phyloP scores from a whole-genome alignment of 306 rosid species.

The Gleditsia sinensis region DNA sequence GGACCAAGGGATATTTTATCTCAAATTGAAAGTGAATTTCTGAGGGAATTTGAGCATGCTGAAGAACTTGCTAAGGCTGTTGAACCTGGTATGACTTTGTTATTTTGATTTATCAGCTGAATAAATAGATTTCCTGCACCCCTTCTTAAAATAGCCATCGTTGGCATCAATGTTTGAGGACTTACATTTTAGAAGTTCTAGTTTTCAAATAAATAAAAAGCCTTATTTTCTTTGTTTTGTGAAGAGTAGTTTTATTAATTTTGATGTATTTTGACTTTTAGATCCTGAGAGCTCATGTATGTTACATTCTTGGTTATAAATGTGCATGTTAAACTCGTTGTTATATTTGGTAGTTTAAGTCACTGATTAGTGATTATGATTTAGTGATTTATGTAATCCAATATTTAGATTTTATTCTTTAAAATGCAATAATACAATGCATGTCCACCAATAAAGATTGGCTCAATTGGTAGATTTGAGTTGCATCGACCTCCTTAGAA shows the following conservation, averaged over 20 bases:
- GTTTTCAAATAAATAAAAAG: too few species aligned
- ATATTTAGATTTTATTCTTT: background rate
- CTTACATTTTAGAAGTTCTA: background rate
- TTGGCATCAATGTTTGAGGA: conserved; percentile 8
- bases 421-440: too few species aligned
- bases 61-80: conserved; percentile 87
- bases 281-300: conserved; percentile 4
- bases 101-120: conserved; percentile 28
- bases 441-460: too few species aligned
- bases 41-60: conserved; percentile 82
- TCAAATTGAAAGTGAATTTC: conserved; percentile 81
- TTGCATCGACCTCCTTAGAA: too few species aligned
- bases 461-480: too few species aligned
- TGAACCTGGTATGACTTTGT: conserved; percentile 73
- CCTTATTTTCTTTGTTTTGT: conserved; percentile 1
- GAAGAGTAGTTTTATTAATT: conserved; percentile 1
- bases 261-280: too few species aligned
- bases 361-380: background rate
- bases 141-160: background rate
- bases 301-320: background rate
- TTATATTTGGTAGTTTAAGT: background rate
- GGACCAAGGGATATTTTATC: conserved; percentile 61
- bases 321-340: too few species aligned
- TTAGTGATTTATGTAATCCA: conserved; percentile 5
- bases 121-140: conserved; percentile 19